Evolutionary conservation across 1,284 basidiomycete species (phyloP).

Genomic region (Fomitopsis palustris): DNA sequence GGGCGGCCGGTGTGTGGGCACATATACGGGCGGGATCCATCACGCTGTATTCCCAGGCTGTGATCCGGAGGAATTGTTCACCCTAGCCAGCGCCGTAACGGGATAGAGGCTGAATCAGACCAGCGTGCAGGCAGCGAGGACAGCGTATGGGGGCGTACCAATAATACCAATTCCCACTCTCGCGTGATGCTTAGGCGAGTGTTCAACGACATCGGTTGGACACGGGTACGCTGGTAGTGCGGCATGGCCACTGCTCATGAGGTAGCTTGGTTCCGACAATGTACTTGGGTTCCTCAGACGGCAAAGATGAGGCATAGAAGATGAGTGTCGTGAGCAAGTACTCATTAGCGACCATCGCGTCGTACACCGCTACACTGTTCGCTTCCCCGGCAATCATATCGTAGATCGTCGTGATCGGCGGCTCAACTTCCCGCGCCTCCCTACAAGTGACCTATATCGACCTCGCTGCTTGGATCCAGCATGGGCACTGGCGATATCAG

Average conservation of each 20-base stretch:
- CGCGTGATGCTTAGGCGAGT: too few species aligned
- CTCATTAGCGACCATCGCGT: background rate
- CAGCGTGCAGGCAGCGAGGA: background rate
- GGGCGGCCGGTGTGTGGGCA: slow-evolving; percentile 13
- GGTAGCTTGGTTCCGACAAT: background rate
- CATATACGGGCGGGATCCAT: background rate
- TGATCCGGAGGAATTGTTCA: slow-evolving; percentile 2
- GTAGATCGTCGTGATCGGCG: background rate
- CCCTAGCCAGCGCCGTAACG: background rate
- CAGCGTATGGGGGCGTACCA: background rate
- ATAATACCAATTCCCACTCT: too few species aligned
- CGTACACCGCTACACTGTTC: background rate
- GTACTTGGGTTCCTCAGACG: background rate
- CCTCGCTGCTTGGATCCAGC: too few species aligned
- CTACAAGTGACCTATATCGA: background rate
- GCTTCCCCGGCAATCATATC: background rate
- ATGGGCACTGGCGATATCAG: too few species aligned
- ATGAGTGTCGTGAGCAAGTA: background rate
- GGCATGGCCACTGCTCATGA: too few species aligned
- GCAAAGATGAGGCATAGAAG: background rate
- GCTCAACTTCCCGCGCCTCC: background rate
- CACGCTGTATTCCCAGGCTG: slow-evolving; percentile 1
- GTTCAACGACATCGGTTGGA: too few species aligned
- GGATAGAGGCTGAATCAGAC: background rate
- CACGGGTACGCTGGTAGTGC: too few species aligned